These are phyloP conservation scores for Didymella glomerata DNA, from an alignment of 2,329 filamentous ascomycete genomes.

Conservation along the genomic window DNA sequence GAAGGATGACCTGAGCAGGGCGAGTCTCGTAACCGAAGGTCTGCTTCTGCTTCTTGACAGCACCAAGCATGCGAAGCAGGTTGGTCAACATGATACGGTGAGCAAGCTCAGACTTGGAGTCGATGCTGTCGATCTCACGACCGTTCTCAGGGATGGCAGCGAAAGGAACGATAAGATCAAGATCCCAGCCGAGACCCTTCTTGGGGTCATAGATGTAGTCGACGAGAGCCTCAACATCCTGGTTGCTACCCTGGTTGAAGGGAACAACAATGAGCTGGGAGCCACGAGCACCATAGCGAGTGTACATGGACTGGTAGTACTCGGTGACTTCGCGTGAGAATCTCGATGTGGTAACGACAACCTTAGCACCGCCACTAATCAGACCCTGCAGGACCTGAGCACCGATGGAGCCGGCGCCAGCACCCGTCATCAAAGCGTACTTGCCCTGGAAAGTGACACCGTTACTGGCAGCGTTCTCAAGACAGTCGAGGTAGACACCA, in stretches of 20 bases:
- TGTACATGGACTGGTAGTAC: constrained; percentile 99
- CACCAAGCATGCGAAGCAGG: constrained; percentile 86
- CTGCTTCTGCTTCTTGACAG: constrained; percentile 89
- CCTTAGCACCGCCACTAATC: constrained; percentile 95
- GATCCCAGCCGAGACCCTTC: constrained; percentile 96
- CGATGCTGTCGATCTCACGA: constrained; percentile 94
- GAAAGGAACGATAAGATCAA: constrained; percentile 95
- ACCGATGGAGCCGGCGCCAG: constrained; percentile 95
- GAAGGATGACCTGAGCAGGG: constrained; percentile 94
- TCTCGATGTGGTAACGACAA: constrained; percentile 93
- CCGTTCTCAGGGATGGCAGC: constrained; percentile 98
- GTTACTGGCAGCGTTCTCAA: constrained; percentile 85
- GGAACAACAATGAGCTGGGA: constrained; percentile 98
- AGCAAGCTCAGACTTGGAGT: constrained; percentile 96
- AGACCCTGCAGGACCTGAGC: constrained; percentile 95
- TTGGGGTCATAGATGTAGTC: constrained; percentile 97
- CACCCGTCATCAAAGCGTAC: constrained; percentile 97
- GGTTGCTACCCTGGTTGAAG: constrained; percentile 98
- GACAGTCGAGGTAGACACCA: constrained; percentile 86
- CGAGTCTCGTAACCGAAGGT: constrained; percentile 90
- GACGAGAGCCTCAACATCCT: constrained; percentile 92
- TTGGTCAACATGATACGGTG: constrained; percentile 99
- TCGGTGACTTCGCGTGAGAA: constrained; percentile 98
- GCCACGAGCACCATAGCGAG: constrained; percentile 88
- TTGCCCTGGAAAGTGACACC: constrained; percentile 95